Evolutionary conservation across 140 eudicot genomes (phyloP).

Genomic region (Flaveria floridana): DNA sequence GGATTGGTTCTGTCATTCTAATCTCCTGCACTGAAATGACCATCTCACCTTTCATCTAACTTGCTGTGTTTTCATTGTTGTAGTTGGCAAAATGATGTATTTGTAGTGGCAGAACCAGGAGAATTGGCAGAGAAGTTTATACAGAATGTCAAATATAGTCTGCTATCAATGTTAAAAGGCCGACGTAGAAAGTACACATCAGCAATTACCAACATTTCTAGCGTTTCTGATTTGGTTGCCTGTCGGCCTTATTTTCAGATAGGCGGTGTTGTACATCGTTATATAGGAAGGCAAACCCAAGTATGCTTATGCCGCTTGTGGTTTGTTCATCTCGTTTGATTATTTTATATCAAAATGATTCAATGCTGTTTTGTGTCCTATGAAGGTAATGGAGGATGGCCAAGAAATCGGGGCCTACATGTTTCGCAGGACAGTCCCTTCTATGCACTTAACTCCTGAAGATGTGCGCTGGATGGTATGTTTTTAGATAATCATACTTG

Average conservation of each 20-base stretch:
- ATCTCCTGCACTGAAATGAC: constrained; percentile 13
- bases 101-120: constrained; percentile 99
- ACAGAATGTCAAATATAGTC: constrained; percentile 77
- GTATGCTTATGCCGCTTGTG: constrained; percentile 39
- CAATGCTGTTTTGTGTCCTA: not conserved
- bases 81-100: constrained; percentile 99
- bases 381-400: constrained; percentile 94
- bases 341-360: not conserved
- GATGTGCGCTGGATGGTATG: constrained; percentile 93
- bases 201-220: constrained; percentile 64
- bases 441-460: constrained; percentile 70
- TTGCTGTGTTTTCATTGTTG: constrained; percentile 25
- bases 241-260: constrained; percentile 89
- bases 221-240: constrained; percentile 80
- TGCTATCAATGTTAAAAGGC: constrained; percentile 72
- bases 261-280: constrained; percentile 96
- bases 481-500: constrained; percentile 8
- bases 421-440: constrained; percentile 97
- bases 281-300: constrained; percentile 98
- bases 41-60: constrained; percentile 20
- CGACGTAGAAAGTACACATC: constrained; percentile 73
- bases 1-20: not conserved
- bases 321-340: constrained; percentile 10
- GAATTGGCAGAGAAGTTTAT: constrained; percentile 97
- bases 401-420: constrained; percentile 93